Evolutionary conservation across 345 rosid species (phyloP), one percentile per base, ranked within the genome.

Genomic region (Salix brachista): DNA sequence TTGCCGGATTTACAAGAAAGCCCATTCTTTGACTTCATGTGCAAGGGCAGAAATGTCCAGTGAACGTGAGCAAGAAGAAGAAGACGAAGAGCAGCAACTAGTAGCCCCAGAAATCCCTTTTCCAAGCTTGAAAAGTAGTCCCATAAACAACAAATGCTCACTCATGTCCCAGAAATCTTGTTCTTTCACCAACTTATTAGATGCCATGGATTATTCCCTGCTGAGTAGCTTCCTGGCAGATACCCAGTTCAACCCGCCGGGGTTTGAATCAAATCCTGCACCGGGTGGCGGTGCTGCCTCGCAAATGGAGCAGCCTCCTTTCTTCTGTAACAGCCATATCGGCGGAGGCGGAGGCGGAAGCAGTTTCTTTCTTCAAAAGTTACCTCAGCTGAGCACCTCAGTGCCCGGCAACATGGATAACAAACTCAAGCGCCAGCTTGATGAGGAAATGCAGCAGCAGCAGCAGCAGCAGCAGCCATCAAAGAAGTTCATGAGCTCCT

Each of bases 1-100:
- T 50, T 96, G 97, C 85, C 94, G 99, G 80, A 96, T 96, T 74
- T 96, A 96, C 89, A 88, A 88, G 84, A 96, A 93, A 82, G 79
- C 86, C 44, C 90, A 93, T 19, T 83, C 85, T 52, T 75, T 87
- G 8, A 68, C 86, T n/a, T 83, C 94, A 75, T 66, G 87, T 69
- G 5, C 85, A n/a, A 79, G 84, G 30, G 70, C 85, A 28, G 67
- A 71, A 50, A 34, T 81, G 72, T 36, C 81, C 25, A 87, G 84
- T 75, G 88, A 91, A 71, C 93, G 86, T 70, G 97, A 90, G 28
- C 94, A 80, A 37, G 96, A 91, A 65, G 91, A 80, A 69, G 80
- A 85, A 60, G 89, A 87, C 32, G 91, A 91, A 72, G 36, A 34
- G 5, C 36, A 34, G 36, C 77, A 79, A 23, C 79, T 32, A 32